A percentile compares a stretch with the other conserved stretches of the same genome.
Conservation (phyloP, 352 stramenopile species). For the Elongisporangium senticosum region DNA sequence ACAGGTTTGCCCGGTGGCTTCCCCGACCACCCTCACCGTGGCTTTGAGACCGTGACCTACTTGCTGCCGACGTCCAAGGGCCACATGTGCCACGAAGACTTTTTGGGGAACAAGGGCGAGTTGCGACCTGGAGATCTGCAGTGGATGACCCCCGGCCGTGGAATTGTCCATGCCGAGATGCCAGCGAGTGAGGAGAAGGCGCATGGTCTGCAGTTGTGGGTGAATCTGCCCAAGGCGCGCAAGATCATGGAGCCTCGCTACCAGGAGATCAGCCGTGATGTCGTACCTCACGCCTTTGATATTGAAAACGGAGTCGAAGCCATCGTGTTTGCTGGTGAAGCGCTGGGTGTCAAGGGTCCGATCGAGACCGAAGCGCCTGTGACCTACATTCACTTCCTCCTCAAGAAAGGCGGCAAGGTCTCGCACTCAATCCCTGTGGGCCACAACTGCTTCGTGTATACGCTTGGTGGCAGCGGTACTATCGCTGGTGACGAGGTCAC, state of each 20-base stretch:
- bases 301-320: conserved; percentile 31
- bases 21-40: conserved; percentile 85
- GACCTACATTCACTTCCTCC: conserved; percentile 48
- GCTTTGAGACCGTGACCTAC: conserved; percentile 90
- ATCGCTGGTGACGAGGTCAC: conserved; percentile 16
- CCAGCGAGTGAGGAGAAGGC: conserved; percentile 19
- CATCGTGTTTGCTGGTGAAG: conserved; percentile 47
- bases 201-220: conserved; percentile 45
- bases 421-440: conserved; percentile 30
- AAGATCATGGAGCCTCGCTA: conserved; percentile 45
- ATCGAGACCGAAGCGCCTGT: conserved; percentile 41
- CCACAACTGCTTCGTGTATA: conserved; percentile 44
- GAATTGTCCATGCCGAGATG: conserved; percentile 56
- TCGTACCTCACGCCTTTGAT: conserved; percentile 32
- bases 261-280: conserved; percentile 44
- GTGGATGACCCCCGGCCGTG: conserved; percentile 45
- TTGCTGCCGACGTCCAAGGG: conserved; percentile 64
- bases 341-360: conserved; percentile 32
- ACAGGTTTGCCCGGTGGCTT: conserved; percentile 66
- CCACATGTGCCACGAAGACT: conserved; percentile 84
- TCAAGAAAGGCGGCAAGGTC: conserved; percentile 27
- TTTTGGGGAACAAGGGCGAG: conserved; percentile 38
- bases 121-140: conserved; percentile 39
- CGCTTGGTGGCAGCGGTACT: conserved; percentile 22
- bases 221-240: conserved; percentile 29